Base-by-base conservation (phyloP, 495 filamentous ascomycete species). In the Hyphodiscus hymeniophilus region DNA sequence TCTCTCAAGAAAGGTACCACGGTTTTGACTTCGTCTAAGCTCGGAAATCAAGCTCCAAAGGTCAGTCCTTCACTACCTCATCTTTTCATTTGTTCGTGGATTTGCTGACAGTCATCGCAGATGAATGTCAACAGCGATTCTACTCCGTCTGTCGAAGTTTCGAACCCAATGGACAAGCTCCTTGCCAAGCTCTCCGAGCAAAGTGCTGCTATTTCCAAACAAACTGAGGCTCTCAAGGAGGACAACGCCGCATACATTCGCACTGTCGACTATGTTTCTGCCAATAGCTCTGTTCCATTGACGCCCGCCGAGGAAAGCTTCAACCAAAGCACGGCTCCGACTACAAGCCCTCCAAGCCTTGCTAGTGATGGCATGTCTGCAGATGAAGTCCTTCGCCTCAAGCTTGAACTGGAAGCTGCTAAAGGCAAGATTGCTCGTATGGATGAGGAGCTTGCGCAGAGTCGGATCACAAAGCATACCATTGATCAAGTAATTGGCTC, bases 361-460 rank as follows among this genome's bases (percentile, higher is more conserved):
- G 59, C 57, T 50, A 32, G 36, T 5, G 51, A 57, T 8, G 67
- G 64, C 24, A 48, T 59, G 3, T 57, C 52, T 26, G 46, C 54
- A 23, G 71, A 75, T 11, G 73, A 76, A 42, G 42, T 77, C 30
- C 52, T 72, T 42, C 70, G 69, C 26, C 61, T 77, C 40, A 77
- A 78, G 62, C 72, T 94, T 45, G 84, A 97, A 64, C 74, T 98
- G 12, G 78, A 84, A 46, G 79, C 76, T 52, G 88, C 89, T 18
- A 84, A 86, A 53, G 79, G 76, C 56, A 84, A 81, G 52, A 89
- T 98, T 62, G 82, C 80, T 46, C 73, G 80, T 15, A 84, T 95
- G 64, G 87, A 88, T 51, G 79, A 89, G 48, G 88, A 96, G 63
- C 75, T 96, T 45, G 74, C 83, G 21, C 84, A 91, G 49, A 84